phyloP scores from a whole-genome alignment of 1,284 basidiomycete species.

The Ganoderma lucidum region DNA sequence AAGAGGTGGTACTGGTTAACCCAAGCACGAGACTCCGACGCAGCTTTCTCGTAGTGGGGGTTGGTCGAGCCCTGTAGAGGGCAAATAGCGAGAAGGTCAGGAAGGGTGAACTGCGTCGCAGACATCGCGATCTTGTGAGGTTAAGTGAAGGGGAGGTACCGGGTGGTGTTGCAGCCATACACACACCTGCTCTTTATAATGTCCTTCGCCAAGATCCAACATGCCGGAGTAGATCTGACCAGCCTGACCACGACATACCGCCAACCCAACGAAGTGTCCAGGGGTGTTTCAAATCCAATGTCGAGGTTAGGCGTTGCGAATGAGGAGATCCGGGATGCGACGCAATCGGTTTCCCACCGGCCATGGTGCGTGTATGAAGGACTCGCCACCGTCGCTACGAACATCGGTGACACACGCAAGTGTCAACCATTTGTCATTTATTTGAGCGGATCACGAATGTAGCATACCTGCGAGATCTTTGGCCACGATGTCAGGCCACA shows the following conservation, averaged over 20 bases:
- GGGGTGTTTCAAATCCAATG: slow-evolving; percentile 5
- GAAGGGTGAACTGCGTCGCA: slow-evolving; percentile 53
- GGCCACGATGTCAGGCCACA: neutral
- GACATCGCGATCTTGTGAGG: slow-evolving; percentile 25
- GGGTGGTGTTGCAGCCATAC: neutral
- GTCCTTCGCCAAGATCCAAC: neutral
- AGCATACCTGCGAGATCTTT: slow-evolving; percentile 11
- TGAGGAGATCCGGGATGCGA: slow-evolving; percentile 2
- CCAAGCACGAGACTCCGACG: slow-evolving; percentile 68
- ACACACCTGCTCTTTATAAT: slow-evolving; percentile 1
- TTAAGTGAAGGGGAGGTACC: neutral
- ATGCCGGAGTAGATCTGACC: slow-evolving; percentile 10
- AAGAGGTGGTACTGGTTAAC: slow-evolving; percentile 68
- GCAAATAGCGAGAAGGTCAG: slow-evolving; percentile 61
- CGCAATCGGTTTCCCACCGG: slow-evolving; percentile 18
- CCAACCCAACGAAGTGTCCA: neutral
- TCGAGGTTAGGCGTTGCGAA: neutral
- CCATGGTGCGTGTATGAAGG: slow-evolving; percentile 3
- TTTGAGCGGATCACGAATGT: slow-evolving; percentile 2
- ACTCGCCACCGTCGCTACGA: slow-evolving; percentile 9
- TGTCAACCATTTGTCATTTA: slow-evolving; percentile 9
- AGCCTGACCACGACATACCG: slow-evolving; percentile 1
- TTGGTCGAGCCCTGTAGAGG: slow-evolving; percentile 55
- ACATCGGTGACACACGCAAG: slow-evolving; percentile 3
- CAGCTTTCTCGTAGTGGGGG: slow-evolving; percentile 62